These are phyloP conservation scores for Tuber melanosporum DNA, from an alignment of 495 filamentous ascomycete genomes.

Conservation along the genomic window DNA sequence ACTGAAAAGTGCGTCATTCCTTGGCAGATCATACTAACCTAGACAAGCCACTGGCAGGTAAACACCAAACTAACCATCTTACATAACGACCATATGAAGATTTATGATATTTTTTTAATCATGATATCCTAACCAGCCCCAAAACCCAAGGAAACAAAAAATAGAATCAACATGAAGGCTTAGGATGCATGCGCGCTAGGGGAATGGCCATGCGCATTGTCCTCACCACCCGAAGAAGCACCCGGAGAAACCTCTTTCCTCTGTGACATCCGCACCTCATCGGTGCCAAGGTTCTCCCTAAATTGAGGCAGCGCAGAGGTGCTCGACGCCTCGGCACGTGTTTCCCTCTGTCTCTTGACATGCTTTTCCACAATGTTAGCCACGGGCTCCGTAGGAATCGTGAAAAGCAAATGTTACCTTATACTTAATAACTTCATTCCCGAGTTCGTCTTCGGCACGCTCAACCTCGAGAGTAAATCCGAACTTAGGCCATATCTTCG, in stretches of 20 bases:
- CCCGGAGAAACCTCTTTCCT: background rate
- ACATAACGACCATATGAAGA: background rate
- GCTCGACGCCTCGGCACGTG: constrained; percentile 14
- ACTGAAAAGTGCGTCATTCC: background rate
- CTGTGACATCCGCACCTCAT: background rate
- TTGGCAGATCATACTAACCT: background rate
- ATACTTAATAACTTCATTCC: constrained; percentile 48
- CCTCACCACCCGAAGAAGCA: background rate
- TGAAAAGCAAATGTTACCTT: constrained; percentile 10
- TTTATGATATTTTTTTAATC: background rate
- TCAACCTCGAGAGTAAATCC: constrained; percentile 48
- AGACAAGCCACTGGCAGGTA: background rate
- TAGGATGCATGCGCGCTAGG: background rate
- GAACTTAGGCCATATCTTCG: constrained; percentile 39
- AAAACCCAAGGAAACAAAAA: background rate
- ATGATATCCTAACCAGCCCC: background rate
- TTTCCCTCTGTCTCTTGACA: constrained; percentile 21
- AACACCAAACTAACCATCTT: background rate
- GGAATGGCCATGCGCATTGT: background rate
- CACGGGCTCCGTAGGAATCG: too few relatives aligned
- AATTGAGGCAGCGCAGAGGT: constrained; percentile 13
- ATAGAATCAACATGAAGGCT: background rate
- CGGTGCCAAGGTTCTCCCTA: background rate
- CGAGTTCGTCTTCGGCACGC: constrained; percentile 43
- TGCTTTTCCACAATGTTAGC: constrained; percentile 11